Evolutionary conservation across 352 stramenopile genomes (phyloP).

Genomic region (Saprolegnia parasitica): DNA sequence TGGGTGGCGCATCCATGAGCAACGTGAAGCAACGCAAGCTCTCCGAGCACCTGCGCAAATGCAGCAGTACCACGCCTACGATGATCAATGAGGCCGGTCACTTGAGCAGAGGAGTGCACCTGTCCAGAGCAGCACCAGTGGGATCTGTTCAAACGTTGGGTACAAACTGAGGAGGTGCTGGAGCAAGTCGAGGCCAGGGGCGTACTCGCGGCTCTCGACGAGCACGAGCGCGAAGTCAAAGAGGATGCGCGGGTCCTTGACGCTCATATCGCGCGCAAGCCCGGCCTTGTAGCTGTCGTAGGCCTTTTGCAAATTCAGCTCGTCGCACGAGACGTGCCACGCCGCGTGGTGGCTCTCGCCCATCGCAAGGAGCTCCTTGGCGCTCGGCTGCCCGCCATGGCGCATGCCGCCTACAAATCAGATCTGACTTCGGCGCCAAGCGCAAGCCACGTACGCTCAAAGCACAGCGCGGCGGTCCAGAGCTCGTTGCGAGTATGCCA

Average conservation of each 20-base stretch:
- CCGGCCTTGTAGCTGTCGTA: slow-evolving; percentile 43
- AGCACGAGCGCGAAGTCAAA: slow-evolving; percentile 58
- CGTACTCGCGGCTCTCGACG: slow-evolving; percentile 55
- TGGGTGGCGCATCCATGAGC: slow-evolving; percentile 11
- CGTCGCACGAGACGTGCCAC: slow-evolving; percentile 58
- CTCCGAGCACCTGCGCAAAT: background rate
- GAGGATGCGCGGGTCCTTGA: slow-evolving; percentile 41
- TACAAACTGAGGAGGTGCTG: slow-evolving; percentile 60
- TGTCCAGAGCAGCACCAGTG: slow-evolving; percentile 44
- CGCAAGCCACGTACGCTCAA: slow-evolving; percentile 36
- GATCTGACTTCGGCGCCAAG: too few species aligned
- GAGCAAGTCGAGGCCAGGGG: slow-evolving; percentile 46
- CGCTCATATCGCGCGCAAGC: slow-evolving; percentile 31
- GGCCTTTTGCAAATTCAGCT: slow-evolving; percentile 43
- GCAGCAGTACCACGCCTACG: slow-evolving; percentile 16
- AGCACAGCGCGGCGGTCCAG: slow-evolving; percentile 48
- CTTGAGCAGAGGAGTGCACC: slow-evolving; percentile 5
- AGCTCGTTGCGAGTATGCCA: slow-evolving; percentile 48
- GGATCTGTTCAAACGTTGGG: slow-evolving; percentile 40
- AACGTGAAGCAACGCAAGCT: slow-evolving; percentile 5
- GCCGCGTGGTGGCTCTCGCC: slow-evolving; percentile 64
- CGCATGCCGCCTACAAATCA: background rate
- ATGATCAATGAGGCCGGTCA: background rate
- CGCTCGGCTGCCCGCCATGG: background rate
- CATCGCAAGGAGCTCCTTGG: slow-evolving; percentile 31